Evolutionary conservation across 2,329 filamentous ascomycete genomes (phyloP).

Genomic region (Epichloe uncinata): DNA sequence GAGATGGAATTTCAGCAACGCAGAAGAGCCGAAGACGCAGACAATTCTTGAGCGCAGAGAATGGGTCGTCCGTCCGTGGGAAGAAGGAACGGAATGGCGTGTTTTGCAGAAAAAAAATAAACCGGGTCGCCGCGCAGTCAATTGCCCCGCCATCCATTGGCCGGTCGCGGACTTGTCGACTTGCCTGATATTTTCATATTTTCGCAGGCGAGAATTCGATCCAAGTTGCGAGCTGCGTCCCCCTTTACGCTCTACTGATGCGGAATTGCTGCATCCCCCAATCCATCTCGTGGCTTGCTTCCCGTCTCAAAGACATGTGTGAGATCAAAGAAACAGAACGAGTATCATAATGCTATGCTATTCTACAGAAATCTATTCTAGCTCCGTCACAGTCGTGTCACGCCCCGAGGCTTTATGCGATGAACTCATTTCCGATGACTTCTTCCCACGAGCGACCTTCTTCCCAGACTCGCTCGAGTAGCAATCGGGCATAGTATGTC

Average conservation of each 20-base stretch:
- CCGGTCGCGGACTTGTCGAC: too few species aligned
- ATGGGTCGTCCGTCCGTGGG: too few species aligned
- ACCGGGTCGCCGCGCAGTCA: too few species aligned
- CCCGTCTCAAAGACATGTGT: background rate
- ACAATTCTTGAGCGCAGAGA: background rate
- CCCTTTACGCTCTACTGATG: background rate
- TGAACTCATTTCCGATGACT: conserved; percentile 50
- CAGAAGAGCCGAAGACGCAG: background rate
- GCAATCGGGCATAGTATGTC: conserved; percentile 43
- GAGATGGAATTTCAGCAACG: background rate
- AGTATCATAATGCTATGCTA: background rate
- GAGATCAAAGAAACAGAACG: background rate
- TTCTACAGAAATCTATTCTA: background rate
- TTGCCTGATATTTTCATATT: too few species aligned
- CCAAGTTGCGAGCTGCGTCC: too few species aligned
- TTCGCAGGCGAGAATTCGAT: too few species aligned
- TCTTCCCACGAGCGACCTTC: conserved; percentile 57
- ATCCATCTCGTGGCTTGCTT: background rate
- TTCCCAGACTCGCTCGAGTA: conserved; percentile 60
- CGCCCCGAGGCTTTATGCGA: conserved; percentile 34
- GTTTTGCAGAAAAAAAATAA: background rate
- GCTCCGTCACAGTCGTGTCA: background rate
- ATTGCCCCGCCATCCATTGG: too few species aligned
- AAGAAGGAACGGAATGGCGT: background rate
- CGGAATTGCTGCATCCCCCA: background rate